Percentiles rank a stretch among this genome's conserved stretches.
phyloP scores from a whole-genome alignment of 2,329 filamentous ascomycete species.

The Colletotrichum abscissum region DNA sequence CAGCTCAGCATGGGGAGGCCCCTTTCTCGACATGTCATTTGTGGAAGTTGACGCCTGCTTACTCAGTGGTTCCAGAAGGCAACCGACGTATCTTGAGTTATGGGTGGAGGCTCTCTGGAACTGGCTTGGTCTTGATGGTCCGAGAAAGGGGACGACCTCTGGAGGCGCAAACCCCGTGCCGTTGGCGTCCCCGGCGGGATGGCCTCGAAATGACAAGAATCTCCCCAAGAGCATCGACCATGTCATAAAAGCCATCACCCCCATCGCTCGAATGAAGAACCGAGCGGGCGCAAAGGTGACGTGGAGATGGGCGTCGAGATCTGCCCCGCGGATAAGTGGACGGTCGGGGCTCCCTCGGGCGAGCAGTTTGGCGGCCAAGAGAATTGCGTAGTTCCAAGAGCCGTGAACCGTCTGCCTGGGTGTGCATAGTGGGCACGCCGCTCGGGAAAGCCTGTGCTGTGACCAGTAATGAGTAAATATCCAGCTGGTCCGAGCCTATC shows the following conservation, averaged over 20 bases:
- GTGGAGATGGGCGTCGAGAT: constrained; percentile 10
- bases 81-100: background rate
- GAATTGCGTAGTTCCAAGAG: background rate
- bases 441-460: constrained; percentile 1
- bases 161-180: background rate
- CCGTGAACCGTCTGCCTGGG: constrained; percentile 5
- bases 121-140: background rate
- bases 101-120: background rate
- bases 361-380: background rate
- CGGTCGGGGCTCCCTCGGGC: background rate
- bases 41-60: constrained; percentile 14
- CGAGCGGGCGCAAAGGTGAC: constrained; percentile 12
- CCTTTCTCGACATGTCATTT: constrained; percentile 31
- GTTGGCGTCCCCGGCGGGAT: background rate
- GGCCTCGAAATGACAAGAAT: constrained; percentile 13
- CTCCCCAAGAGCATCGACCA: constrained; percentile 16
- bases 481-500: background rate
- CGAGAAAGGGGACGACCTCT: background rate
- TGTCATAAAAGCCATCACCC: constrained; percentile 28
- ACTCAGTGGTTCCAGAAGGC: constrained; percentile 25
- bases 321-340: background rate
- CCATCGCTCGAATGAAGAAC: constrained; percentile 9
- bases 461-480: background rate
- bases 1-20: constrained; percentile 4
- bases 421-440: constrained; percentile 15